Evolutionary conservation across 306 rosid species (phyloP).

Genomic region (Vigna unguiculata): DNA sequence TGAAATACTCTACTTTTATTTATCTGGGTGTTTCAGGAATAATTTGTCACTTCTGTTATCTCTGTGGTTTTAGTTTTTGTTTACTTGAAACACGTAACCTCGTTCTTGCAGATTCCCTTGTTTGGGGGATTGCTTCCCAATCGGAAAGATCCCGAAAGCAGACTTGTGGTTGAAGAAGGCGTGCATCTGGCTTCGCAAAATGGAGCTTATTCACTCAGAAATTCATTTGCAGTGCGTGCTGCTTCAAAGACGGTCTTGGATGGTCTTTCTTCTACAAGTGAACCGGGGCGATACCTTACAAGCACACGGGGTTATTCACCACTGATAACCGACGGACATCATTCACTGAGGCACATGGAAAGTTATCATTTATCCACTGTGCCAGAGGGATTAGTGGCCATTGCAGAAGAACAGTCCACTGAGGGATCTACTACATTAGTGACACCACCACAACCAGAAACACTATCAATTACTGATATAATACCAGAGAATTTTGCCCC

Average conservation of each 20-base stretch:
- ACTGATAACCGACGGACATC: conserved; percentile 34
- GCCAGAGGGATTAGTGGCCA: conserved; percentile 50
- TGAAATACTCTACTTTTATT: background rate
- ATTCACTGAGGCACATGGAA: conserved; percentile 46
- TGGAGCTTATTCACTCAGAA: conserved; percentile 58
- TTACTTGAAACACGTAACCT: conserved; percentile 17
- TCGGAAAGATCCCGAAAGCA: conserved; percentile 68
- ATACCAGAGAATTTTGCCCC: conserved; percentile 48
- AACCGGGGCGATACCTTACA: conserved; percentile 43
- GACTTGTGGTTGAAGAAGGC: conserved; percentile 51
- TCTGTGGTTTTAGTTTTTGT: background rate
- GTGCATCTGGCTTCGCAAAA: conserved; percentile 53
- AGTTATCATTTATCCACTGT: conserved; percentile 47
- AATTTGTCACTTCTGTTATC: background rate
- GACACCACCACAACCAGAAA: conserved; percentile 51
- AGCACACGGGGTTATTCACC: conserved; percentile 49
- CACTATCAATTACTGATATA: conserved; percentile 50
- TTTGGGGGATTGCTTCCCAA: conserved; percentile 67
- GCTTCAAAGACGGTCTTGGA: conserved; percentile 47
- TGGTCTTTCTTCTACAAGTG: conserved; percentile 44
- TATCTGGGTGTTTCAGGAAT: background rate
- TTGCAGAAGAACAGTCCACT: conserved; percentile 48
- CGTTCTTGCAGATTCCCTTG: conserved; percentile 63
- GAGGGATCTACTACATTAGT: conserved; percentile 50
- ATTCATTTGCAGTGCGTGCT: conserved; percentile 53